These are phyloP conservation scores for Inosperma sp. DNA, from an alignment of 768 basidiomycete species.

Conservation along the genomic window DNA sequence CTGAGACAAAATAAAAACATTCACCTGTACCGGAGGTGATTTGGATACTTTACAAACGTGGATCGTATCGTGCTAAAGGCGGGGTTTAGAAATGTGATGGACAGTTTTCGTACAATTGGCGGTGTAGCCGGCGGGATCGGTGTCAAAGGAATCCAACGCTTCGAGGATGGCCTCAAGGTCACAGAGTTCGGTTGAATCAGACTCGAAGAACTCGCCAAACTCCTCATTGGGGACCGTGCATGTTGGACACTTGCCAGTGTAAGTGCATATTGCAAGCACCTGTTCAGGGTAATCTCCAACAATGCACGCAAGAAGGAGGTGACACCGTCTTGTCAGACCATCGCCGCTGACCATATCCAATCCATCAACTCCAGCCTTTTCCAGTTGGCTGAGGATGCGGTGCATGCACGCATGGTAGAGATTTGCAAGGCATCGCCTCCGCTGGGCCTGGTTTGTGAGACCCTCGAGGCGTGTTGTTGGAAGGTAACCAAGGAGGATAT, in stretches of 20 bases:
- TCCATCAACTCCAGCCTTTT: conserved; percentile 26
- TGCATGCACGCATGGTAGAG: conserved; percentile 34
- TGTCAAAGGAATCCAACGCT: conserved; percentile 7
- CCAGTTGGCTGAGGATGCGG: conserved; percentile 20
- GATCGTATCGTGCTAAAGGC: too few species aligned
- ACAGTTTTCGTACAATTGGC: too few species aligned
- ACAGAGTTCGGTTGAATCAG: neutral
- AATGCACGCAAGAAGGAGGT: conserved; percentile 36
- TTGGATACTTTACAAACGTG: too few species aligned
- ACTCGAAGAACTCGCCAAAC: conserved; percentile 13
- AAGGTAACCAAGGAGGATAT: conserved; percentile 39
- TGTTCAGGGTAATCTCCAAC: conserved; percentile 41
- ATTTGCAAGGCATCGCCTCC: conserved; percentile 25
- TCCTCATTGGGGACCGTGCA: conserved; percentile 13
- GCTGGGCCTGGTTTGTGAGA: conserved; percentile 25
- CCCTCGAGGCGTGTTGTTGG: conserved; percentile 33
- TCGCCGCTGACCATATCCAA: conserved; percentile 29
- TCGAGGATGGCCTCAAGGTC: conserved; percentile 7
- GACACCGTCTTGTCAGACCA: conserved; percentile 24
- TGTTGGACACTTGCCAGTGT: conserved; percentile 21
- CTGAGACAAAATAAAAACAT: too few species aligned
- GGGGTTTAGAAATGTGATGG: too few species aligned
- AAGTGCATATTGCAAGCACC: conserved; percentile 28
- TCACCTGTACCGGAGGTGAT: too few species aligned
- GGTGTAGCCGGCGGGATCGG: neutral